Conservation (phyloP, 2,329 filamentous ascomycete genomes). For the Beauveria asiatica region DNA sequence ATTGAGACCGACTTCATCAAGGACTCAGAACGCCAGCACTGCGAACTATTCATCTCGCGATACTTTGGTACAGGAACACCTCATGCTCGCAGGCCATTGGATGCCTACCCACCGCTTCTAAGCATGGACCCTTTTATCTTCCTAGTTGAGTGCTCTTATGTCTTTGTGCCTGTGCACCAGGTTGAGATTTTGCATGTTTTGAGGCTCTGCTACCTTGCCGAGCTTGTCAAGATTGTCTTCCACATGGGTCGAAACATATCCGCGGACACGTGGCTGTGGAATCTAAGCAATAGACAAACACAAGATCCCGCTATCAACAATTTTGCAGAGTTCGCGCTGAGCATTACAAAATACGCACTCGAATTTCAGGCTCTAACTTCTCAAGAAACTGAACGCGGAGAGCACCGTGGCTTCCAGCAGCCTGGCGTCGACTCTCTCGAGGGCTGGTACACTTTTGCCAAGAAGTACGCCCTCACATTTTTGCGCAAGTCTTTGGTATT, state of each 20-base stretch:
- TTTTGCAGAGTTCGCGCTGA: conserved; percentile 47
- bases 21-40: conserved; percentile 64
- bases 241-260: conserved; percentile 49
- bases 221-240: conserved; percentile 74
- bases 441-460: conserved; percentile 52
- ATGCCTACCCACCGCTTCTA: conserved; percentile 50
- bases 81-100: conserved; percentile 31
- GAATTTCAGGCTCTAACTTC: conserved; percentile 28
- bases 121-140: conserved; percentile 69
- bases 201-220: conserved; percentile 79
- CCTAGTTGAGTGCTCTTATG: conserved; percentile 68
- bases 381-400: conserved; percentile 20
- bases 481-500: conserved; percentile 78
- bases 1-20: conserved; percentile 58
- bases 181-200: conserved; percentile 73
- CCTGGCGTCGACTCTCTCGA: conserved; percentile 44
- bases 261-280: conserved; percentile 38
- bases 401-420: conserved; percentile 46
- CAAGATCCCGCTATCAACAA: conserved; percentile 41
- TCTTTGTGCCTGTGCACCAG: conserved; percentile 56
- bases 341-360: conserved; percentile 37
- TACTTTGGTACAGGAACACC: conserved; percentile 36
- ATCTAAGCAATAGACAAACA: conserved; percentile 32
- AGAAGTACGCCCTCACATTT: conserved; percentile 83
- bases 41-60: conserved; percentile 62